These are phyloP conservation scores for Tremella yokohamensis DNA, from an alignment of 768 basidiomycete species.

Conservation along the genomic window DNA sequence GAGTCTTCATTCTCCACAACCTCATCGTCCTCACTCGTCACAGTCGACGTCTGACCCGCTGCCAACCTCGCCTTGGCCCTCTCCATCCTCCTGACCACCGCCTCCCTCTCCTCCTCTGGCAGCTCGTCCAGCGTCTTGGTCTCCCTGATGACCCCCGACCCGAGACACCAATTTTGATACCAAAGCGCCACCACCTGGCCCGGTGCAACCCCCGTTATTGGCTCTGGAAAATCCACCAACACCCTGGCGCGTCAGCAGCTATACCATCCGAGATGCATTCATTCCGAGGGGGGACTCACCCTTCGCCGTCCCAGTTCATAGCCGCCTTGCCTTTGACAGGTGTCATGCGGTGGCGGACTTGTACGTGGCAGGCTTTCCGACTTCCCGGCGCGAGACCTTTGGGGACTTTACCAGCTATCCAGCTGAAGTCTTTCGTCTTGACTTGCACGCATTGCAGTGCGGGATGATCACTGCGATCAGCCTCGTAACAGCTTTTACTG, in stretches of 20 bases:
- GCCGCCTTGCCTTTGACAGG: slow-evolving; percentile 55
- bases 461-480: slow-evolving; percentile 59
- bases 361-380: slow-evolving; percentile 55
- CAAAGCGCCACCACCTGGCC: slow-evolving; percentile 80
- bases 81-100: background rate
- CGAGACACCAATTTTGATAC: slow-evolving; percentile 73
- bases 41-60: background rate
- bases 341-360: slow-evolving; percentile 69
- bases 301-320: slow-evolving; percentile 51
- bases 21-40: background rate
- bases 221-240: slow-evolving; percentile 58
- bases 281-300: slow-evolving; percentile 19
- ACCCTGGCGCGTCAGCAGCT: slow-evolving; percentile 29
- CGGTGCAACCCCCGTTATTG: slow-evolving; percentile 63
- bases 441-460: slow-evolving; percentile 55
- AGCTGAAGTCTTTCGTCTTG: slow-evolving; percentile 57
- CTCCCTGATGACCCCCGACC: slow-evolving; percentile 66
- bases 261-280: background rate
- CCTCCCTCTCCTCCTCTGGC: background rate
- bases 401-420: slow-evolving; percentile 65
- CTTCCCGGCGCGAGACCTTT: slow-evolving; percentile 55
- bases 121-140: slow-evolving; percentile 15
- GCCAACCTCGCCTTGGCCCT: background rate
- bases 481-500: background rate
- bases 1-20: background rate